Base-by-base conservation (phyloP, 2,329 filamentous ascomycete genomes). In the Lomentospora prolificans region DNA sequence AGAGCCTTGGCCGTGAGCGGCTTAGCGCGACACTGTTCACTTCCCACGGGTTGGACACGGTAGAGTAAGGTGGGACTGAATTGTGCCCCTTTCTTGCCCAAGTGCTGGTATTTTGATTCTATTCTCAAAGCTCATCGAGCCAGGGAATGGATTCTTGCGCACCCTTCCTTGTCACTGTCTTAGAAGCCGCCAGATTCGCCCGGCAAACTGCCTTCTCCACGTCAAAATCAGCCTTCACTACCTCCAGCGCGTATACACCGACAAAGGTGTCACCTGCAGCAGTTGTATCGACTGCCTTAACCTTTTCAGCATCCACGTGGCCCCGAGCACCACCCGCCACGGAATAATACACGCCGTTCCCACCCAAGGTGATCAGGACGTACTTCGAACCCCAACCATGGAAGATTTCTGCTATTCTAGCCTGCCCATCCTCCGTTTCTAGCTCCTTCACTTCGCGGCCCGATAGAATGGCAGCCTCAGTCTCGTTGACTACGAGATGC, bases 231-330 rank as follows among this genome's bases (percentile, higher is more conserved):
- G 65, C 66, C 54, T 66, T 76, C 39, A 89, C 88, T 28, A 86
- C 79, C 57, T 84, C 81, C 25, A 94, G 81, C 2, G 89, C 87
- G 67, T 96, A 95, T 22, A 83, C 87, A 2, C 94, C 92, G 4
- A 95, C 89, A 71, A 96, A 96, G 0, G 92, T 96, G 68, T 97
- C 92, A 0, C 92, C 92, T 4, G 94, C 94, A 1, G 87, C 92
- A 6, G 92, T 97, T 1, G 92, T 97, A 68, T 97, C 92, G 3
- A 96, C 82, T 1, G 97, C 92, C 19, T 68, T 71, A 3, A 89
- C 86, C 69, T 87, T 86, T 59, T 81, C 77, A 0, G 88, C 89
- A 2, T 73, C 68, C 3, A 90, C 69, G 60, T 83, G 64, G 1
- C 73, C 76, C 54, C 73, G 73, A 46, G 62, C 64, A 24, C 67